Evolutionary conservation across 768 basidiomycete genomes (phyloP), one percentile per base, ranked within the genome.

Genomic region (Tylopilus rubrobrunneus): DNA sequence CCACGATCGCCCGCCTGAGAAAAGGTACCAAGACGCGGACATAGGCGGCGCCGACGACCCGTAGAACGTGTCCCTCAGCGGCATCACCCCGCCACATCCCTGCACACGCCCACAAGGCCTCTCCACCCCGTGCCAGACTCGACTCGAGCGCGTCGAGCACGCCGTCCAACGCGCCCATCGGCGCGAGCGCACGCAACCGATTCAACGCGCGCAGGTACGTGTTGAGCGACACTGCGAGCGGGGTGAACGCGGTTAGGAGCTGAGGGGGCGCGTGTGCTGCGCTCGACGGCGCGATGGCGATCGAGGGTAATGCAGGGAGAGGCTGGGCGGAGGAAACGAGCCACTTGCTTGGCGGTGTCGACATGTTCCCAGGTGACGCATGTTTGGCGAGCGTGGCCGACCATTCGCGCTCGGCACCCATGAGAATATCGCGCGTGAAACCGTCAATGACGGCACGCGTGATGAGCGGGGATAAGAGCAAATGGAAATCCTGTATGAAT

Each of bases 111-210:
- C 84, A 56, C 31, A 92, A 56, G 8, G 71, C 70, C 10, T 71
- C 63, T 6, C 80, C 81, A 5, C 74, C 71, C 33, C 66, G 68
- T 2, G 71, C 75, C 17, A 92, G 72, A 7, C 78, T 72, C 4
- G 62, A 67, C 46, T 87, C 84, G 23, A 90, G 71, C n/a, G 74
- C 70, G 1, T 60, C 60, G 1, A 74, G 62, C 10, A 91, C 71
- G n/a, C 78, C 74, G 1, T 63, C 60, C 44, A 84, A 63, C n/a
- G 87, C 75, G 11, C 74, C 75, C 12, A 81, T 71, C 3, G 92
- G 92, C 3, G 89, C 88, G 12, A 96, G 80, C 11, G 92, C 75
- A 4, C 95, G 86, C 21, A 98, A 73, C 3, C 84, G 78, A 67
- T 98, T 98, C 42, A 98, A 72, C 1, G 86, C 77, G 6, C 81